These are phyloP conservation scores for Saprolegnia parasitica DNA, from an alignment of 352 stramenopile genomes.

Conservation along the genomic window DNA sequence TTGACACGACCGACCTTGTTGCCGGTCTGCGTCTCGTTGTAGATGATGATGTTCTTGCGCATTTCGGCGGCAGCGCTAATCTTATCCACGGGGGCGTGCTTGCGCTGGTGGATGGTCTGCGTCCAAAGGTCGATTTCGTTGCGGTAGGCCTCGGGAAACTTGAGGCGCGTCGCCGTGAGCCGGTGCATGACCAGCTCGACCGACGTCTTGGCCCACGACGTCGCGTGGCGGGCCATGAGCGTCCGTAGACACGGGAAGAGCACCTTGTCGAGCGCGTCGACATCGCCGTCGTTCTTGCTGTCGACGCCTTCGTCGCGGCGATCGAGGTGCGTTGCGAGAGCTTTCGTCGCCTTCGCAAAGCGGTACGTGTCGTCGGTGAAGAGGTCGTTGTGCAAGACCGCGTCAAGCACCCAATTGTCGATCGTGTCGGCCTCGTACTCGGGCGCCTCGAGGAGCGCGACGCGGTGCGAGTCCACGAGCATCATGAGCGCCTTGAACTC, in stretches of 20 bases:
- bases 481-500: slow-evolving; percentile 53
- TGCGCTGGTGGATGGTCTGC: slow-evolving; percentile 47
- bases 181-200: slow-evolving; percentile 54
- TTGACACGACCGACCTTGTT: slow-evolving; percentile 58
- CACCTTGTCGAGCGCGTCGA: neutral
- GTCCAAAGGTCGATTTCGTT: slow-evolving; percentile 65
- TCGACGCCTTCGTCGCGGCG: slow-evolving; percentile 18
- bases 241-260: slow-evolving; percentile 65
- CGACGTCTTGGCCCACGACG: slow-evolving; percentile 54
- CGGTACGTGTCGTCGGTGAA: slow-evolving; percentile 80
- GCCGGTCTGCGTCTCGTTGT: slow-evolving; percentile 45
- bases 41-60: slow-evolving; percentile 56
- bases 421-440: slow-evolving; percentile 24
- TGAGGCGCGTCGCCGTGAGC: slow-evolving; percentile 47
- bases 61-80: slow-evolving; percentile 49
- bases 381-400: slow-evolving; percentile 56
- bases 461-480: slow-evolving; percentile 38
- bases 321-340: slow-evolving; percentile 51
- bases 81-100: slow-evolving; percentile 36
- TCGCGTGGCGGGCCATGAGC: slow-evolving; percentile 45
- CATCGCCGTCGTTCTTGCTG: slow-evolving; percentile 19
- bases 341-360: slow-evolving; percentile 66
- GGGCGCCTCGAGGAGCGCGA: slow-evolving; percentile 30
- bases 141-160: slow-evolving; percentile 46
- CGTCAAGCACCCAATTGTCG: slow-evolving; percentile 51